Evolutionary conservation across 768 basidiomycete genomes (phyloP).

Genomic region (Dacryopinax spathularia): DNA sequence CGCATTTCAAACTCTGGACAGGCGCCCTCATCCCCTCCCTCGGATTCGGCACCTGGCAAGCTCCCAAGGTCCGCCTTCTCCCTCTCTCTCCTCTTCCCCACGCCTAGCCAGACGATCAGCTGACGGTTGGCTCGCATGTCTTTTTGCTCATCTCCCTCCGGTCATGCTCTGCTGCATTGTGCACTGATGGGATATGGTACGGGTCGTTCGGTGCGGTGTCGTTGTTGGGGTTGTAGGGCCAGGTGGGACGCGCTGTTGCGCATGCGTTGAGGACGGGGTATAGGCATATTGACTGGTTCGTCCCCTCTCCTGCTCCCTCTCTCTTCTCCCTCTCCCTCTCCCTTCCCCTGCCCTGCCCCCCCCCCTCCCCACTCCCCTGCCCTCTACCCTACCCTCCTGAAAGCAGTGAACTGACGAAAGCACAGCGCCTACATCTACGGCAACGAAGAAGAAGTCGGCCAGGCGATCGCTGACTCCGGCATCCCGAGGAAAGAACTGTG

Average conservation of each 20-base stretch:
- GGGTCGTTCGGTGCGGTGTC: too few species aligned
- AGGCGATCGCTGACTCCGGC: conserved; percentile 43
- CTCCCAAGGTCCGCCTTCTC: background rate
- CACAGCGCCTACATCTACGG: background rate
- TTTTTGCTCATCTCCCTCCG: too few species aligned
- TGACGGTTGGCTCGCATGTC: too few species aligned
- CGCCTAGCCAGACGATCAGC: too few species aligned
- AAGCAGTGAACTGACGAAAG: background rate
- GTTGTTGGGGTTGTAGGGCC: too few species aligned
- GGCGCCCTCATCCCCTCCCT: background rate
- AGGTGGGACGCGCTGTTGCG: background rate
- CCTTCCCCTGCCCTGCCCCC: too few species aligned
- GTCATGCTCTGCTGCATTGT: too few species aligned
- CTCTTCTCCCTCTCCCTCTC: background rate
- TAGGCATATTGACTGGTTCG: background rate
- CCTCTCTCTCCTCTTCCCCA: too few species aligned
- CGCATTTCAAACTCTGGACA: background rate
- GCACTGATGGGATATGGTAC: too few species aligned
- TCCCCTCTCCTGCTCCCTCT: too few species aligned
- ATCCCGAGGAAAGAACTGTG: conserved; percentile 51
- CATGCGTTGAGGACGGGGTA: background rate
- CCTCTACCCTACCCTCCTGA: too few species aligned
- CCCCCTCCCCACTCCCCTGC: too few species aligned
- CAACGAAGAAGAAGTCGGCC: conserved; percentile 39
- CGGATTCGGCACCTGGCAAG: background rate